Evolutionary conservation across 2,329 filamentous ascomycete species (phyloP), one percentile per base, ranked within the genome.

Genomic region (Monascus ruber): DNA sequence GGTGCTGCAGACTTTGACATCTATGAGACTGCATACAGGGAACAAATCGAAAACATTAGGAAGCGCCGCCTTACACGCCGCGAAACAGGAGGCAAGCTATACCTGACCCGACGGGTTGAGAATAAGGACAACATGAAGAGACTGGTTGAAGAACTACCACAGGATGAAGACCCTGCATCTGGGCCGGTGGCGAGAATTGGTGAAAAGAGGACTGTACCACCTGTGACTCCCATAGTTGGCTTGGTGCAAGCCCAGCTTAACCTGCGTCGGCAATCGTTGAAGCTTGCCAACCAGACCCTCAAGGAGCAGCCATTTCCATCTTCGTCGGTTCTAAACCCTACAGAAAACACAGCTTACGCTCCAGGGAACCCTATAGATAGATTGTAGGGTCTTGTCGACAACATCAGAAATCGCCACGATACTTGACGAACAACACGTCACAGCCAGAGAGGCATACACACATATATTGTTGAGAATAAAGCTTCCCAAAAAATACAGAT

Each of bases 11-110:
- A 93, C 43, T 85, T 85, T 50, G 80, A 91, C 54, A 81, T 96
- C 42, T 95, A 94, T 59, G 85, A 94, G 58, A 77, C 75, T 1
- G 89, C 89, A 0, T 95, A 94, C 57, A 78, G 85, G 53, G 76
- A 83, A 44, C 85, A 95, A 63, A 76, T 91, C 26, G 74, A 82
- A 42, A 74, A 81, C 10, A 89, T 95, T 51, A 63, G 74, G 26
- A 60, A 66, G 46, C 49, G 52, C 37, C 60, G 51, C n/a, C 48
- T 57, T 11, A 54, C 55, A 24, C 50, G 55, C 25, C 53, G 53
- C 49, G 65, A 69, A 41, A 59, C 63, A 25, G 53, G 58, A 28
- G 69, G 78, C 1, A 79, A 71, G 11, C 68, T 84, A 10, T 83
- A 81, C 49, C 54, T 74, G 24, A 74, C 64, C 1, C 60, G 71